phyloP scores from a whole-genome alignment of 306 rosid species.

The Gastrolobium villosum region DNA sequence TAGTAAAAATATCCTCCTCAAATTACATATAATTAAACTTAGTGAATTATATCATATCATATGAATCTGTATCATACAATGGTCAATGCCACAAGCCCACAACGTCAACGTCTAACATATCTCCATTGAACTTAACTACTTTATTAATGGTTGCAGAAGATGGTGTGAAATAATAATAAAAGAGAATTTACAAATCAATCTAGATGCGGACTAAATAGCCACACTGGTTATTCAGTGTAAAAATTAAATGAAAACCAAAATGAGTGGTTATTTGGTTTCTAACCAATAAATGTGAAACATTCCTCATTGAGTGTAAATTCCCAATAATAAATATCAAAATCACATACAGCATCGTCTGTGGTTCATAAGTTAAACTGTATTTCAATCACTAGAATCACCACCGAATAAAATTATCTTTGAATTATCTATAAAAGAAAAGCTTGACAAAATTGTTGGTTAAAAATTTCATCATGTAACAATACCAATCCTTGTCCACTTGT shows the following conservation, averaged over 20 bases:
- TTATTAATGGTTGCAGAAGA: no score
- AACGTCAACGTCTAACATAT: no score
- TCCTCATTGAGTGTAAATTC: slow-evolving; percentile 7
- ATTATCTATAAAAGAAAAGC: slow-evolving; percentile 21
- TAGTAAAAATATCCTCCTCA: no score
- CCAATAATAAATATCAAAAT: slow-evolving; percentile 38
- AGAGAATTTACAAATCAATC: background rate
- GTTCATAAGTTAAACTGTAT: slow-evolving; percentile 41
- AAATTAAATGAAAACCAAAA: background rate
- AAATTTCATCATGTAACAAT: slow-evolving; percentile 30
- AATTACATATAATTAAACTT: no score
- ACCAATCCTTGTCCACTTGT: slow-evolving; percentile 33
- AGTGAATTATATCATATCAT: no score
- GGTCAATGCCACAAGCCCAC: no score
- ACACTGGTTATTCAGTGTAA: background rate
- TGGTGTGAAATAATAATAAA: no score
- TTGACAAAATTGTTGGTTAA: slow-evolving; percentile 45
- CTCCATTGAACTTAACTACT: no score
- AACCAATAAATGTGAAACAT: slow-evolving; percentile 13
- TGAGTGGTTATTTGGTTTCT: background rate
- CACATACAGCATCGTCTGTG: slow-evolving; percentile 3
- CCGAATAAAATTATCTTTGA: slow-evolving; percentile 23
- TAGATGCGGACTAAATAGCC: background rate
- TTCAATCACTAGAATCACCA: slow-evolving; percentile 37
- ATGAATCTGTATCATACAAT: no score